These are phyloP conservation scores for Marchantia paleacea DNA, from an alignment of 225 moss, liverwort and hornwort genomes.

Conservation along the genomic window DNA sequence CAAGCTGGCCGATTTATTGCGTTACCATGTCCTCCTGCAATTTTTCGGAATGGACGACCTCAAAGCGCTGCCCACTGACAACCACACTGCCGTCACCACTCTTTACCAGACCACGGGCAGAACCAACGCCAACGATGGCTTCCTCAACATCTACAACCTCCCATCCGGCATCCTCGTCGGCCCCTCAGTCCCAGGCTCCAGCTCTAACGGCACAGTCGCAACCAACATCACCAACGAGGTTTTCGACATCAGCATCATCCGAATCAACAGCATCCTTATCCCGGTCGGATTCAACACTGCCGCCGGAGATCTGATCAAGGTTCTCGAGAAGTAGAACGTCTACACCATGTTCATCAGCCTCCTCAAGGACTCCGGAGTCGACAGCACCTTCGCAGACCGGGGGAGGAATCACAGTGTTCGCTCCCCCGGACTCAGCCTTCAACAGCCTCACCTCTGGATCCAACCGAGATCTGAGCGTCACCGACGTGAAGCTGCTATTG, in stretches of 20 bases:
- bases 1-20: slow-evolving; percentile 18
- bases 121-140: slow-evolving; percentile 9
- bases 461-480: slow-evolving; percentile 11
- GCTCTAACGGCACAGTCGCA: slow-evolving; percentile 16
- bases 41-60: slow-evolving; percentile 13
- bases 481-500: slow-evolving; percentile 12
- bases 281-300: neutral
- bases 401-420: slow-evolving; percentile 22
- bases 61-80: neutral
- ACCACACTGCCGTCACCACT: slow-evolving; percentile 28
- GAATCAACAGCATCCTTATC: neutral
- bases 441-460: slow-evolving; percentile 15
- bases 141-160: slow-evolving; percentile 27
- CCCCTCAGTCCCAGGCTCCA: neutral
- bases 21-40: slow-evolving; percentile 30
- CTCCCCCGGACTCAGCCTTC: slow-evolving; percentile 30
- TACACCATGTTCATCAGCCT: slow-evolving; percentile 12
- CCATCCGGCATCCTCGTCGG: slow-evolving; percentile 5
- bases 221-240: slow-evolving; percentile 7
- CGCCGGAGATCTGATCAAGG: neutral
- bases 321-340: neutral
- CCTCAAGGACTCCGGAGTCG: neutral
- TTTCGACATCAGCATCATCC: slow-evolving; percentile 21
- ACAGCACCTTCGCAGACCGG: slow-evolving; percentile 8
- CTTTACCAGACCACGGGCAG: slow-evolving; percentile 35